phyloP scores from a whole-genome alignment of 495 filamentous ascomycete genomes.

The Parathielavia hyrcaniae region DNA sequence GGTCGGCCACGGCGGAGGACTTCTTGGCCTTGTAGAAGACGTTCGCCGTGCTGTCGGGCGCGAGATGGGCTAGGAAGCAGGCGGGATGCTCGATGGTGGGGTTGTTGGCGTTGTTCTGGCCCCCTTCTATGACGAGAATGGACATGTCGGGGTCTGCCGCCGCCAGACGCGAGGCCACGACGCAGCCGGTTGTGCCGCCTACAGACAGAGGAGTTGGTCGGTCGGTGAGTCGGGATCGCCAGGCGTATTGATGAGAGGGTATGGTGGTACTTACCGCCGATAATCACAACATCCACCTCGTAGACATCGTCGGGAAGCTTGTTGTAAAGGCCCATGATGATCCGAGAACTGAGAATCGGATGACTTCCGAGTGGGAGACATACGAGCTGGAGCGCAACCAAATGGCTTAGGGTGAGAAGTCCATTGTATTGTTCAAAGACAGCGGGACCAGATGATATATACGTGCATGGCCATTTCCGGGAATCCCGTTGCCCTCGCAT shows the following conservation, averaged over 20 bases:
- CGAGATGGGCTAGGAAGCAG: slow-evolving; percentile 30
- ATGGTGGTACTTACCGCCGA: slow-evolving; percentile 26
- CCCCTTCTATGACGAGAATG: slow-evolving; percentile 47
- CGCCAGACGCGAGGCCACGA: slow-evolving; percentile 44
- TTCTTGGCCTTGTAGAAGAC: slow-evolving; percentile 33
- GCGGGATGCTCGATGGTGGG: slow-evolving; percentile 42
- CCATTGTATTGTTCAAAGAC: not conserved
- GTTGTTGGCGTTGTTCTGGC: slow-evolving; percentile 40
- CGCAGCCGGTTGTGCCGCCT: slow-evolving; percentile 44
- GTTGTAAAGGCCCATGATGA: slow-evolving; percentile 30
- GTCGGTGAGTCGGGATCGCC: not conserved
- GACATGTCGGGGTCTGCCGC: slow-evolving; percentile 43
- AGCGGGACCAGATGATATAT: no score
- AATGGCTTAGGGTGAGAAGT: not conserved
- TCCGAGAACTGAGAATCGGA: no score
- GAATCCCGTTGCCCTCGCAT: no score
- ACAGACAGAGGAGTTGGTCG: not conserved
- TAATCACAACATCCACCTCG: slow-evolving; percentile 37
- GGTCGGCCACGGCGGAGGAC: slow-evolving; percentile 23
- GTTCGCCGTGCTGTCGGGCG: slow-evolving; percentile 30
- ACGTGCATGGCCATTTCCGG: no score
- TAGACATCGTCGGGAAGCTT: slow-evolving; percentile 28
- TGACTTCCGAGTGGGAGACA: no score
- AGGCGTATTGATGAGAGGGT: slow-evolving; percentile 15
- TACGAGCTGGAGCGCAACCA: no score